phyloP scores from a whole-genome alignment of 2,329 filamentous ascomycete species.

The Claviceps purpurea region DNA sequence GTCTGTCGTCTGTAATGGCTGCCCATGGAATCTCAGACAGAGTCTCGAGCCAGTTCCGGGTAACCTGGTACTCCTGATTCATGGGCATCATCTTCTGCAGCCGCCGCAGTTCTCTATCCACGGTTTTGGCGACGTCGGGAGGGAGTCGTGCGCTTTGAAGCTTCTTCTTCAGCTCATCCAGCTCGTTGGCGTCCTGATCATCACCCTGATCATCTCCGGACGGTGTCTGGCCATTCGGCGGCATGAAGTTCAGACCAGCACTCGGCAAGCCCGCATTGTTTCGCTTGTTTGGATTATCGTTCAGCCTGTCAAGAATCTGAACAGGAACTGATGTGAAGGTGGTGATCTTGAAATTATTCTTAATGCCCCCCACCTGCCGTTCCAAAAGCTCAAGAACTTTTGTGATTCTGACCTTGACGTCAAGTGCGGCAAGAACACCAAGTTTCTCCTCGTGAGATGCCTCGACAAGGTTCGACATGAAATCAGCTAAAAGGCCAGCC shows the following conservation, averaged over 20 bases:
- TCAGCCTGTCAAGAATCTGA: slow-evolving; percentile 44
- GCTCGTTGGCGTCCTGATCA: slow-evolving; percentile 75
- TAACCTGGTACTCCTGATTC: slow-evolving; percentile 92
- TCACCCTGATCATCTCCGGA: slow-evolving; percentile 41
- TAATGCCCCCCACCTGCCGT: slow-evolving; percentile 69
- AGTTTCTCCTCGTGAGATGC: slow-evolving; percentile 85
- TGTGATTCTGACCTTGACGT: slow-evolving; percentile 64
- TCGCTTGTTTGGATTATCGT: slow-evolving; percentile 24
- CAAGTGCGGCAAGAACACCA: slow-evolving; percentile 66
- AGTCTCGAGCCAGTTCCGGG: slow-evolving; percentile 85
- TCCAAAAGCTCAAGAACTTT: slow-evolving; percentile 75
- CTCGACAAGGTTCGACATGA: slow-evolving; percentile 89
- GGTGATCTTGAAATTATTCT: slow-evolving; percentile 77
- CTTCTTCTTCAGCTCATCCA: slow-evolving; percentile 83
- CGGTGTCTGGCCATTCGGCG: slow-evolving; percentile 22
- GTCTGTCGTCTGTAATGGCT: slow-evolving; percentile 67
- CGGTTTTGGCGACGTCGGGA: slow-evolving; percentile 78
- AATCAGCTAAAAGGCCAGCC: slow-evolving; percentile 79
- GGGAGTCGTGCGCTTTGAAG: slow-evolving; percentile 70
- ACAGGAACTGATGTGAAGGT: slow-evolving; percentile 56
- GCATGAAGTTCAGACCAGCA: slow-evolving; percentile 23
- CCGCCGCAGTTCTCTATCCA: slow-evolving; percentile 74
- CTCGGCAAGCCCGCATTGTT: slow-evolving; percentile 23
- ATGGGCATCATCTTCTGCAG: slow-evolving; percentile 92
- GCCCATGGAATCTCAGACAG: slow-evolving; percentile 90